Base-by-base conservation (phyloP, 1,284 basidiomycete genomes). In the Rhodotorula mucilaginosa region DNA sequence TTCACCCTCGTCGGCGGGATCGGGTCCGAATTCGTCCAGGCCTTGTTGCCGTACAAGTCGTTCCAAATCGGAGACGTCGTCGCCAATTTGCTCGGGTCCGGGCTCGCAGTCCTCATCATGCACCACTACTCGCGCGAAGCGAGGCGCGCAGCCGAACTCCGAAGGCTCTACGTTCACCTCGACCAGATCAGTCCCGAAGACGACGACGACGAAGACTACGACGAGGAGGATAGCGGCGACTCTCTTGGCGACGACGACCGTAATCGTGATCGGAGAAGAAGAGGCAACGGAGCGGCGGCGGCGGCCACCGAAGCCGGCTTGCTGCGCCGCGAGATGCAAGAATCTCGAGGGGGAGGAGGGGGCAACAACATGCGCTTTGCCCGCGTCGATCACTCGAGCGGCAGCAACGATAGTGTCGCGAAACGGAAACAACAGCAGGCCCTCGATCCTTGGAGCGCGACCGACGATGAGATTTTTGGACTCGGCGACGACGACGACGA, bases 21-120 rank as follows among this genome's bases (percentile, higher is more conserved):
- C 63, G 79, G 92, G n/a, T 92, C 89, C 79, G 93, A 95, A 80
- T 82, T 93, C 76, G 88, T 95, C 1, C 92, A 94, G 79, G 88
- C 89, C 7, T 78, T 90, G 78, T 82, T 95, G 69, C 92, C 93
- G 87, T 87, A 89, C 79, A 92, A 93, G 79, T 84, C 86, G 67
- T 93, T 95, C 78, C 87, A 93, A 74, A 80, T 86, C 48, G 89
- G 89, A 61, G 90, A 94, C 81, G 83, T 95, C 61, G 80, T 89
- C 68, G 92, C 92, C 18, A 95, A 95, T 79, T 80, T 93, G n/a
- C 80, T 89, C 26, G 92, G 92, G 13, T 89, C 90, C 0, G 83
- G 86, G 0, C 80, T 91, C 6, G 93, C 92, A 3, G 82, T 95
- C 18, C 87, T 86, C 76, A 79, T 84, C 61, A 83, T 88, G 48